phyloP scores from a whole-genome alignment of 2,329 filamentous ascomycete species.

The Pseudofabraea citricarpa region DNA sequence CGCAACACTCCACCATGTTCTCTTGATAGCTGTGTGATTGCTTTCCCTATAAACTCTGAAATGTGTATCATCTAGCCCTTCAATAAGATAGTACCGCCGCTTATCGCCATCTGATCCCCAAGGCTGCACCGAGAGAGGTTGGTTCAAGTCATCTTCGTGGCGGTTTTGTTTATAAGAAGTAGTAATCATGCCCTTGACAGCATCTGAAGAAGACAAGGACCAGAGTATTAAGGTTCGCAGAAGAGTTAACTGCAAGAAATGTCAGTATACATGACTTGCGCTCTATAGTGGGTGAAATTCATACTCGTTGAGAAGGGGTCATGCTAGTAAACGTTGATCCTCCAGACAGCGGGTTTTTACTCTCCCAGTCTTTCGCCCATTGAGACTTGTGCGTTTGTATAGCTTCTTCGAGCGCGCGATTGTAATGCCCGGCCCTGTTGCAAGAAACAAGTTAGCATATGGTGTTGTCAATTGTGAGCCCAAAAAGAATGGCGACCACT shows the following conservation, averaged over 20 bases:
- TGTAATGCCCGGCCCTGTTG: constrained; percentile 81
- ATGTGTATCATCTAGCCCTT: constrained; percentile 88
- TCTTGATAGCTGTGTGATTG: constrained; percentile 69
- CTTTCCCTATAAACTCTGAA: constrained; percentile 94
- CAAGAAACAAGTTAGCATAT: constrained; percentile 16
- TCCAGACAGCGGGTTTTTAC: constrained; percentile 76
- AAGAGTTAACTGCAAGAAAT: constrained; percentile 62
- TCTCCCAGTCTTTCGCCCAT: constrained; percentile 83
- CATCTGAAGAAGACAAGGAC: constrained; percentile 84
- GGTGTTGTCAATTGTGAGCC: not conserved
- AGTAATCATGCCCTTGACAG: constrained; percentile 74
- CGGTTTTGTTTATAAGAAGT: constrained; percentile 84
- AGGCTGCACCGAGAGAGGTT: constrained; percentile 81
- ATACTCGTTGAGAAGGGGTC: constrained; percentile 75
- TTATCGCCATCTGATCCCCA: constrained; percentile 90
- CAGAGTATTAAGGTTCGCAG: constrained; percentile 81
- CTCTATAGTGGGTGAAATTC: constrained; percentile 15
- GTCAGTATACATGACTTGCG: not conserved
- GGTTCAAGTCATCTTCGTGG: constrained; percentile 73
- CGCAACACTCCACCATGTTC: constrained; percentile 90
- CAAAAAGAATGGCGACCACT: constrained; percentile 1
- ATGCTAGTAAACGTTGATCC: constrained; percentile 78
- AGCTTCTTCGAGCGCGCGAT: constrained; percentile 89
- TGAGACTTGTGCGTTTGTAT: constrained; percentile 78
- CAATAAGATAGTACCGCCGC: constrained; percentile 87